Evolutionary conservation across 495 filamentous ascomycete genomes (phyloP).

Genomic region (Podospora anserina): DNA sequence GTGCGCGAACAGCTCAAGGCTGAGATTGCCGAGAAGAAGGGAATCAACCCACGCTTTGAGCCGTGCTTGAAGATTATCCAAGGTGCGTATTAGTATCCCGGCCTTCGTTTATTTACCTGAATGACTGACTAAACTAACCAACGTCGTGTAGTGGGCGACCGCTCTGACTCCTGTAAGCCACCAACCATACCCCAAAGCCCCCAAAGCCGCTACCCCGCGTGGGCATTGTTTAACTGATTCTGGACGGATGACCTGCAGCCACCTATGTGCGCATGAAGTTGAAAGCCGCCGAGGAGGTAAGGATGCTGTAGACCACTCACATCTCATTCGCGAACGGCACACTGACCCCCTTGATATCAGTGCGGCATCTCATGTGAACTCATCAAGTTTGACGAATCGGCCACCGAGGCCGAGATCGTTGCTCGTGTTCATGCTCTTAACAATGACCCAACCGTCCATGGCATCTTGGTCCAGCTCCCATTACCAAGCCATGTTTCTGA

Average conservation of each 20-base stretch:
- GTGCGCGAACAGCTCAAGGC: conserved; percentile 75
- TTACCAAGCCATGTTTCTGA: conserved; percentile 86
- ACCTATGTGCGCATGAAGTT: conserved; percentile 99
- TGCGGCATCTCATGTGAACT: conserved; percentile 86
- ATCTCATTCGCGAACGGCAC: conserved; percentile 7
- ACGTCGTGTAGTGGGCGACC: conserved; percentile 65
- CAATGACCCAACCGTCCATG: conserved; percentile 82
- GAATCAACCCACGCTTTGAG: conserved; percentile 77
- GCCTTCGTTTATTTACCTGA: not conserved
- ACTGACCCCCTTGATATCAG: conserved; percentile 37
- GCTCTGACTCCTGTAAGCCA: conserved; percentile 83
- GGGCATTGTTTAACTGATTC: conserved; percentile 20
- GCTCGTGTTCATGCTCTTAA: conserved; percentile 78
- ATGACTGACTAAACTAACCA: conserved; percentile 19
- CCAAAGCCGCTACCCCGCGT: conserved; percentile 7
- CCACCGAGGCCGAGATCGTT: conserved; percentile 81
- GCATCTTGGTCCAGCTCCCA: conserved; percentile 91
- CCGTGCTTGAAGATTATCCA: conserved; percentile 91
- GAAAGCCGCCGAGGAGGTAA: conserved; percentile 91
- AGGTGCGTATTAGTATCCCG: conserved; percentile 52
- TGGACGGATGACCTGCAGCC: conserved; percentile 46
- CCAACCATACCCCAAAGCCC: conserved; percentile 10
- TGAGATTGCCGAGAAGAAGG: conserved; percentile 78
- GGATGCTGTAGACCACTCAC: conserved; percentile 18
- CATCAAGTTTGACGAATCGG: conserved; percentile 73